Base-by-base conservation (phyloP, 495 filamentous ascomycete species). In the Lichenothelia convexa region DNA sequence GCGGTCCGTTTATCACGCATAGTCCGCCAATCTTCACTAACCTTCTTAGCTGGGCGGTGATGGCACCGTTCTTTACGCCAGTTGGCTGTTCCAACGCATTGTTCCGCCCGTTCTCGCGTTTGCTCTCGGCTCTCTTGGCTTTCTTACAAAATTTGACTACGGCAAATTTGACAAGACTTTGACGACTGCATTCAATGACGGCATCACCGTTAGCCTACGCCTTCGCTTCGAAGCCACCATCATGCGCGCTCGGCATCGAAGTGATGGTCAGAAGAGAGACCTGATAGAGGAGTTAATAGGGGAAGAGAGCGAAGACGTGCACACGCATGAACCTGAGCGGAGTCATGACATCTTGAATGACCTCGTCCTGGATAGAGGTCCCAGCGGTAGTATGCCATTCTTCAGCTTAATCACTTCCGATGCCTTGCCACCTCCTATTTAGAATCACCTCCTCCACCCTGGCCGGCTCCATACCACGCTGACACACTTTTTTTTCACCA, bases 91-190 rank as follows among this genome's bases (percentile, higher is more conserved):
- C 54, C 89, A 97, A 63, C 65, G 82, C n/a, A 75, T 95, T 36
- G 87, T 95, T 0, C 89, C 89, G 4, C 89, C 91, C 0, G 81
- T 94, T 4, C 60, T 97, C 16, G 84, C 82, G 33, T 95, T 97
- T 56, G 70, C 84, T 17, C 57, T 95, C 20, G 89, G 89, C 3
- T 93, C 86, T 15, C 59, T 97, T 18, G 89, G 89, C 0, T 95
- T 97, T 50, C 61, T 97, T 44, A 95, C 91, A 13, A 93, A 93
- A 51, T 95, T 94, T 55, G 84, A 93, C 52, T 97, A 80, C 56
- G 70, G 72, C 17, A 57, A 74, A 3, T 80, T 80, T 44, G 62
- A 70, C 41, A 58, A 74, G 4, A 86, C 70, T 5, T 60, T 97
- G 13, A 70, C 66, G 1, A 66, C 63, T 15, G 77, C 80, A 3